Evolutionary conservation across 202 grass and related monocot species (phyloP), one percentile per base, ranked within the genome.

Genomic region (Saccharum hybrid): DNA sequence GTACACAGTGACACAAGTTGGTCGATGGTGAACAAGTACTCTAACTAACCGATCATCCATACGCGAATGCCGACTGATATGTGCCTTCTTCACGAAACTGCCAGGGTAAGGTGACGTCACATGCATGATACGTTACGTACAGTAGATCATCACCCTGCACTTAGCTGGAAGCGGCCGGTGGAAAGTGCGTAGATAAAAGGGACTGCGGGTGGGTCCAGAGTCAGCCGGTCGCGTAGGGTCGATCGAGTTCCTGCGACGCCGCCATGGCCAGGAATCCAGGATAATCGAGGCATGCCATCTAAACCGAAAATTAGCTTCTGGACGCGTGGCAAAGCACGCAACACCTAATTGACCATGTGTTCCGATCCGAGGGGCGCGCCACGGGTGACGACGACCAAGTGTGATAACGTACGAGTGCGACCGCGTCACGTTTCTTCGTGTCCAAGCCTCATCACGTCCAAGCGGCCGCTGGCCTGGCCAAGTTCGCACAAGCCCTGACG

Each of bases 401-500:
- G 56, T 64, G 61, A 68, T 14, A 41, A 81, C 76, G 60, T 62
- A 68, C 75, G 51, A 71, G 71, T 54, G 72, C 83, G 68, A 79
- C 83, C 74, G 59, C 31, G 74, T 74, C 88, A 74, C 83, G 83
- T 79, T 86, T 68, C 87, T 77, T 89, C 74, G 74, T 69, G 88
- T 26, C 66, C 74, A 85, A 76, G 77, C 77, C 18, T 75, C 23
- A 10, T 69, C 78, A 8, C 51, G 13, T 37, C 66, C 8, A 33
- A 45, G 38, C 6, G n/a, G 79, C 51, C 51, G 51, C 68, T 52
- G 2, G 37, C 4, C 4, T 15, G 56, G 38, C 86, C 15, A 5
- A 75, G 33, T 84, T 84, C 49, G 37, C 74, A 26, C 19, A 18
- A 15, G 8, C 8, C 65, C 60, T 87, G 80, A 81, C 84, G 88